Percentiles rank a stretch among this genome's conserved stretches.
These are phyloP conservation scores for Pleurotus cornucopiae DNA, from an alignment of 768 basidiomycete species.

Conservation along the genomic window DNA sequence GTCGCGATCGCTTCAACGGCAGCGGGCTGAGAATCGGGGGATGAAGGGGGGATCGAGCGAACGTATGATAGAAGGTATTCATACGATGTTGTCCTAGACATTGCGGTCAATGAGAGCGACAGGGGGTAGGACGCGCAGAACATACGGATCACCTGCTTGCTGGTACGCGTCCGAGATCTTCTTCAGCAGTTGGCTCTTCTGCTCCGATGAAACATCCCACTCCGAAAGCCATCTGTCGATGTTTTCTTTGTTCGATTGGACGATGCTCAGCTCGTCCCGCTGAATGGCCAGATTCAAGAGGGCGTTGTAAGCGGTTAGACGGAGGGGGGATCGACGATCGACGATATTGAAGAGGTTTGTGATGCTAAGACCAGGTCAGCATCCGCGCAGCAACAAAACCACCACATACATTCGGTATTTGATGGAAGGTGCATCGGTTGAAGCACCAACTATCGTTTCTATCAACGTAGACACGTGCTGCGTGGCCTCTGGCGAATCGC, in stretches of 20 bases:
- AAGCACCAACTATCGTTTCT: conserved; percentile 49
- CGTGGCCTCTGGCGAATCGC: conserved; percentile 52
- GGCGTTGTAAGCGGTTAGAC: conserved; percentile 56
- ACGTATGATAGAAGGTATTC: conserved; percentile 62
- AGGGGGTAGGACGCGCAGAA: conserved; percentile 10
- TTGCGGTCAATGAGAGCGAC: too few species aligned
- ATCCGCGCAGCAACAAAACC: conserved; percentile 5
- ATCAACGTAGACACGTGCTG: conserved; percentile 47
- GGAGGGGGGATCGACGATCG: conserved; percentile 61
- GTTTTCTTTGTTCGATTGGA: conserved; percentile 54
- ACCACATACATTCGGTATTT: conserved; percentile 73
- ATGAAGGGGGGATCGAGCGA: conserved; percentile 52
- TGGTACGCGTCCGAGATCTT: conserved; percentile 54
- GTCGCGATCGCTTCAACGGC: conserved; percentile 59
- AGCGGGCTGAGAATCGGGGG: conserved; percentile 45
- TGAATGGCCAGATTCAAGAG: conserved; percentile 56
- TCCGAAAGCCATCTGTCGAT: conserved; percentile 78
- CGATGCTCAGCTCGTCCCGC: conserved; percentile 58
- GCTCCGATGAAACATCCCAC: conserved; percentile 61
- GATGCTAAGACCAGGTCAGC: conserved; percentile 40
- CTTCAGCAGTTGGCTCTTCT: conserved; percentile 66
- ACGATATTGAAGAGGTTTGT: conserved; percentile 80
- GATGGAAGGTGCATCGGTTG: conserved; percentile 47
- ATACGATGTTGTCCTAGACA: conserved; percentile 52
- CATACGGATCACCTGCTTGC: conserved; percentile 59